Base-by-base conservation (phyloP, 1,284 basidiomycete genomes). In the Ustilago sp. region DNA sequence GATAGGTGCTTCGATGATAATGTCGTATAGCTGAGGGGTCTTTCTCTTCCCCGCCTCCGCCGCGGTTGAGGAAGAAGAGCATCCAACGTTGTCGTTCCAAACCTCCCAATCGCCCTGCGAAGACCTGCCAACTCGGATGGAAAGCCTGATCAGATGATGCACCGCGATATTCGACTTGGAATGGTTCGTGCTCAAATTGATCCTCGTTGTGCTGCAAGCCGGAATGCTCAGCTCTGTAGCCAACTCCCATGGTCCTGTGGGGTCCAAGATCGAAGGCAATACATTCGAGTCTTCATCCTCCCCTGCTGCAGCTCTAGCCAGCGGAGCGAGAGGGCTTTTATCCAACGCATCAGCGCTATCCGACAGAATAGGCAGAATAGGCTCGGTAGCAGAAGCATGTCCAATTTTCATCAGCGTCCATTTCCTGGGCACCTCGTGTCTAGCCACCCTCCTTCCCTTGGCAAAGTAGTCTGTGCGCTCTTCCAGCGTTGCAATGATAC, bases 161-260 rank as follows among this genome's bases (percentile, higher is more conserved):
- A 97, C 90, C 17, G 89, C 87, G 76, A 98, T 91, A 83, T 94
- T 94, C 68, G 93, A 92, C 79, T 90, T 90, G 76, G 90, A 89
- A 86, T 94, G 94, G 86, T 91, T 92, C 83, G 93, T 94, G 23
- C 93, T 93, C 74, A 94, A 92, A 81, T 91, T 92, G 71, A 98
- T 86, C 56, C 87, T 86, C 7, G 86, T 86, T 13, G 82, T 65
- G 81, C 84, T 34, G 88, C 80, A 56, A 78, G 74, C 70, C 9
- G 81, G 79, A 19, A 85, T 73, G 11, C 38, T 55, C 19, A 84
- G 73, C 35, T 83, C 77, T 9, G 78, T 67, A 59, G 88, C 88
- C n/a, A 90, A 81, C 68, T 88, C 87, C 89, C 89, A 90, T 2
- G 89, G 89, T 0, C 89, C 89, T 13, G 87, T 77, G 0, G 89